Base-by-base conservation (phyloP, 495 filamentous ascomycete genomes). In the Cladorrhinum samala region DNA sequence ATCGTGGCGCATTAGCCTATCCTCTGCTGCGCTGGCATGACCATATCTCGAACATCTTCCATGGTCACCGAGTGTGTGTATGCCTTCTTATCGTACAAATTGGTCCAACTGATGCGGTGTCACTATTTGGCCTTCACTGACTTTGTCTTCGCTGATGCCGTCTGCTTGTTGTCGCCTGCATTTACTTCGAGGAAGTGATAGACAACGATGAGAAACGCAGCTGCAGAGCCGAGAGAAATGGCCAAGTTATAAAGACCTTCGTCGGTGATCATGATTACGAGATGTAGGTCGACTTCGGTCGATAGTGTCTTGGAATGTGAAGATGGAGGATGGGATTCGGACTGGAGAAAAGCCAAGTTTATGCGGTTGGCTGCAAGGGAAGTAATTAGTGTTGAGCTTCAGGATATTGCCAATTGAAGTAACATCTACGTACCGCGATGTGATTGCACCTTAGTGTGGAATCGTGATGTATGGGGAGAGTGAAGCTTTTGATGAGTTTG, bases 151-250 rank as follows among this genome's bases (percentile, higher is more conserved):
- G 77, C 64, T 47, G 84, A 79, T 23, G 83, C 77, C 13, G 76
- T 71, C 39, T 79, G 30, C 47, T 60, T 40, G 25, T 49, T 77
- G 42, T 88, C 82, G 54, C 77, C 72, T 30, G 91, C 83, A 68
- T 98, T 98, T 76, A 96, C 83, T 64, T 96, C 91, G 61, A 99
- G 85, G 77, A 94, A 97, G 73, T 96, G 90, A 78, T 97, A 97
- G 17, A 96, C 72, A 41, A 97, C 83, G 44, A 95, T 96, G 57
- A 99, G 81, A 49, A 96, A 81, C 91, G 96, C 93, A 60, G 93
- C 82, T 27, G 84, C 78, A 39, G 83, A 90, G 72, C 94, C 93
- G 52, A 97, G 87, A 71, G 96, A 92, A 66, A 95, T 84, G 70
- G 93, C 91, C 19, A 99, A 84, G 23, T 79, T 77, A 74, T 89